Evolutionary conservation across 2,329 filamentous ascomycete genomes (phyloP), one percentile per base, ranked within the genome.

Genomic region (Sporothrix globosa): DNA sequence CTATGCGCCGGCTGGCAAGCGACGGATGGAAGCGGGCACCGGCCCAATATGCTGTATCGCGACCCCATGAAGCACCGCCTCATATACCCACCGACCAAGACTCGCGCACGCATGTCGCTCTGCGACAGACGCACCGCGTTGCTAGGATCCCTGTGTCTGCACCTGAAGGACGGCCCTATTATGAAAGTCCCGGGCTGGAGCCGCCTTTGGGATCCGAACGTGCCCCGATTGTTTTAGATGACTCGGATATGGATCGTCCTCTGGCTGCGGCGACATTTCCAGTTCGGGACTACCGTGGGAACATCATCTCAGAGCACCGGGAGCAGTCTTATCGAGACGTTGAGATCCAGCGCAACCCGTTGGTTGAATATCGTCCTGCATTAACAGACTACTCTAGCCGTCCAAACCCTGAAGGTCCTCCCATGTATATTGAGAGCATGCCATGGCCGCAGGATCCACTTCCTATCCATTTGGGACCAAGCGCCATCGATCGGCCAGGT

Each of bases 271-370:
- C 44, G 13, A 54, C 65, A n/a, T 54, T 44, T 2, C 65, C 65
- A 7, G 65, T 54, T 19, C 65, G 65, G n/a, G 65, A 67, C 30
- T 67, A 67, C 9, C 65, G 65, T 19, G 34, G 65, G 14, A 53
- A 56, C 34, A 21, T 21, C 21, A 53, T 54, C 21, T 30, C 65
- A 5, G 48, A 54, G 19, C n/a, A n/a, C n/a, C 65, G 34, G 50
- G 50, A 67, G 11, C 63, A 30, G 30, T 14, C 63, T 24, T 66
- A 52, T 24, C 13, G 13, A 4, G 46, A n/a, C 3, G 63, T n/a
- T 3, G 27, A 50, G 34, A 39, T 6, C 14, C 50, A 11, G 1
- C 24, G 53, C 21, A 4, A 11, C 14, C 53, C 39, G 21, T 10
- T 46, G n/a, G 39, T 27, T 17, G 52, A 56, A 46, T 52, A 68